Evolutionary conservation across 306 rosid genomes (phyloP).

Genomic region (Dalbergia oliveri): DNA sequence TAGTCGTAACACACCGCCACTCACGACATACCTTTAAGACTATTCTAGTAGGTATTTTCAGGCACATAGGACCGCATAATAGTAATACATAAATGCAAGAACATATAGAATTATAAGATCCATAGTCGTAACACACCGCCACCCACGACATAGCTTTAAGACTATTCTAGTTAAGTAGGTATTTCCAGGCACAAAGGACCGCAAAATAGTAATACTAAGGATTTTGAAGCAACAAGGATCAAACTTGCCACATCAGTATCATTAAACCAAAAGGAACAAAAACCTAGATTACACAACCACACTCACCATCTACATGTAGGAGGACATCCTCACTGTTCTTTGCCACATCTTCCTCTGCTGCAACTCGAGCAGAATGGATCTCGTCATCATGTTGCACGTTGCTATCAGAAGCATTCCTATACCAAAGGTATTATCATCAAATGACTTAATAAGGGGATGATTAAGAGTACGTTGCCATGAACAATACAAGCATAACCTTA

Average conservation of each 20-base stretch:
- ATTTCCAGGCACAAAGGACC: background rate
- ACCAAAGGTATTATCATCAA: background rate
- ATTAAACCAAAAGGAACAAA: background rate
- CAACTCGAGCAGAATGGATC: slow-evolving; percentile 63
- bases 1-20: too few species aligned
- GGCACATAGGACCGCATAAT: background rate
- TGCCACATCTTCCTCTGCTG: slow-evolving; percentile 71
- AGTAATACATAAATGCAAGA: background rate
- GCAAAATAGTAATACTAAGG: background rate
- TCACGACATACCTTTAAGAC: background rate
- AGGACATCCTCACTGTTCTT: slow-evolving; percentile 56
- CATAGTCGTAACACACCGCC: too few species aligned
- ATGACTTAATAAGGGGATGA: too few species aligned
- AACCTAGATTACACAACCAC: background rate
- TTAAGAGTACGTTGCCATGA: too few species aligned
- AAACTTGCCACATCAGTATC: background rate
- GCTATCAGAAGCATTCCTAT: slow-evolving; percentile 67
- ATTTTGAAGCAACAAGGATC: background rate
- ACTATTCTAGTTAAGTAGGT: background rate
- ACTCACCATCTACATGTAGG: slow-evolving; percentile 65
- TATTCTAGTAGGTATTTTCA: background rate
- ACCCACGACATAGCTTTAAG: too few species aligned
- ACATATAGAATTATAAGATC: too few species aligned
- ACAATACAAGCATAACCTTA: background rate
- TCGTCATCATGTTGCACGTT: slow-evolving; percentile 72